A percentile compares a stretch with the other conserved stretches of the same genome.
Conservation (phyloP, 768 basidiomycete species). For the Mycena latifolia region DNA sequence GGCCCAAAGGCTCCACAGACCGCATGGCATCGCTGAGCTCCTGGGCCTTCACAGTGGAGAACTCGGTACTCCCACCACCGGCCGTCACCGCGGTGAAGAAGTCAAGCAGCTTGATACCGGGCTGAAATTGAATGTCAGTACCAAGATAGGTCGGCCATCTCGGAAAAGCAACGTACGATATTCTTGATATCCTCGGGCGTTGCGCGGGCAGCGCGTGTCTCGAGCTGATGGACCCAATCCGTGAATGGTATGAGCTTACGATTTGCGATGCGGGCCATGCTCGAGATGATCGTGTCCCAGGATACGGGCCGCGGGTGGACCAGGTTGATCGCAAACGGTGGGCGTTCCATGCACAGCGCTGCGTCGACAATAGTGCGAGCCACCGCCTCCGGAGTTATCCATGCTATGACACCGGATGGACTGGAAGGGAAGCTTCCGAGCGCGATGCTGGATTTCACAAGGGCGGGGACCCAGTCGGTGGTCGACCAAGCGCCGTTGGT, state of each 20-base stretch:
- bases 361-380: constrained; percentile 47
- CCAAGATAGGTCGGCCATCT: too few species aligned
- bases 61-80: too few species aligned
- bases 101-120: neutral
- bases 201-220: neutral
- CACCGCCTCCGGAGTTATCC: constrained; percentile 52
- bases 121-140: constrained; percentile 3
- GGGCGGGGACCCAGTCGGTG: constrained; percentile 28
- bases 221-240: constrained; percentile 8
- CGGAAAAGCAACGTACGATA: neutral
- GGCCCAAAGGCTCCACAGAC: neutral
- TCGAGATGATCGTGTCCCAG: neutral
- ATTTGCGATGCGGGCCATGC: neutral
- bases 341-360: constrained; percentile 36
- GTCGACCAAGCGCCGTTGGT: constrained; percentile 36
- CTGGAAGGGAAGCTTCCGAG: constrained; percentile 31
- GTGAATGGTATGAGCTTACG: constrained; percentile 2
- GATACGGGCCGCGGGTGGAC: neutral
- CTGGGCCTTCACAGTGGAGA: constrained; percentile 6
- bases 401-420: constrained; percentile 42
- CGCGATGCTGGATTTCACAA: constrained; percentile 39
- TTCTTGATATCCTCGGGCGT: constrained; percentile 8
- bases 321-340: constrained; percentile 47
- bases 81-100: too few species aligned
- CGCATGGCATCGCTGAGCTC: neutral